Percentiles rank a stretch among this genome's conserved stretches.
Evolutionary conservation across 139 green algal species (phyloP).

Genomic region (Chloropicon primus): DNA sequence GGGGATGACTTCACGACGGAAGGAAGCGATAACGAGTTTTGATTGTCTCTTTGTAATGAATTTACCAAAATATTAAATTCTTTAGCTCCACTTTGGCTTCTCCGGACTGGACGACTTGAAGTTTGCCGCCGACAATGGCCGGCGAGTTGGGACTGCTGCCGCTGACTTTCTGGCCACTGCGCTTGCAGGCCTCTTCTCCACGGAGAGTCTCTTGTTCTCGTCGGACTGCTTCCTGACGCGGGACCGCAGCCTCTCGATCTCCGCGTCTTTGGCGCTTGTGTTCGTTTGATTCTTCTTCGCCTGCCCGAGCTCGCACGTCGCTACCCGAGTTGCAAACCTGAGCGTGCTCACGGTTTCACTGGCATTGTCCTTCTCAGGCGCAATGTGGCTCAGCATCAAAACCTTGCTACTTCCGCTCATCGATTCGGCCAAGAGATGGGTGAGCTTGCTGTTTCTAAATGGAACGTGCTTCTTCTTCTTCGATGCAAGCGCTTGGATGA

Average conservation of each 20-base stretch:
- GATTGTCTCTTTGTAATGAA: no score
- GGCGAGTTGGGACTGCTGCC: no score
- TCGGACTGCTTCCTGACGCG: no score
- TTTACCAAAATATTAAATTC: no score
- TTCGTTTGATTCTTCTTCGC: not conserved
- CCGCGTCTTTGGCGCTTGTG: no score
- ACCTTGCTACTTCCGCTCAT: not conserved
- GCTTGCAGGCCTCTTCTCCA: no score
- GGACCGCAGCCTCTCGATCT: no score
- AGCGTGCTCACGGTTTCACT: not conserved
- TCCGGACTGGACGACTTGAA: no score
- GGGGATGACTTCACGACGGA: not conserved
- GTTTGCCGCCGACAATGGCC: no score
- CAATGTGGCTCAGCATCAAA: not conserved
- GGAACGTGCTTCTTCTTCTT: constrained; percentile 17
- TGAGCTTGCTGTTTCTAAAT: constrained; percentile 83
- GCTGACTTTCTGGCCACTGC: no score
- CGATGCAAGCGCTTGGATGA: not conserved
- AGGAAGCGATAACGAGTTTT: not conserved
- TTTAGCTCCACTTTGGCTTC: no score
- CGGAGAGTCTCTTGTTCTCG: no score
- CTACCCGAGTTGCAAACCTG: not conserved
- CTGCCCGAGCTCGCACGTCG: not conserved
- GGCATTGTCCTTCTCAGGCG: not conserved
- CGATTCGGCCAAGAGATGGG: constrained; percentile 54